These are phyloP conservation scores for Talaromyces thailandensis DNA, from an alignment of 495 filamentous ascomycete genomes.

Conservation along the genomic window DNA sequence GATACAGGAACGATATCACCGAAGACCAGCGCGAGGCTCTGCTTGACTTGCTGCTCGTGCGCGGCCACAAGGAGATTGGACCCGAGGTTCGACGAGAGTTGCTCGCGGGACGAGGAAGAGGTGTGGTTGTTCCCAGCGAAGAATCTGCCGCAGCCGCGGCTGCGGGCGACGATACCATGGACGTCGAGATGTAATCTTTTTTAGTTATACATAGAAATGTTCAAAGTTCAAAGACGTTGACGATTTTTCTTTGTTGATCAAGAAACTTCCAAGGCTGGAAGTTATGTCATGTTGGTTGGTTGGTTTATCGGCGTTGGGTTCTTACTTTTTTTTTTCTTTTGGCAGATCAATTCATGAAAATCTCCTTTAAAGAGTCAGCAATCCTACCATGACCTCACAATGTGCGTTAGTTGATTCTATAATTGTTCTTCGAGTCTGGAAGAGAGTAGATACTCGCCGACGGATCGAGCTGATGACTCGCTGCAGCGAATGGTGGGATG, in stretches of 20 bases:
- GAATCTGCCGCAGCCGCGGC: slow-evolving; percentile 44
- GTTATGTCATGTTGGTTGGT: background rate
- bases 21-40: slow-evolving; percentile 91
- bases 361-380: background rate
- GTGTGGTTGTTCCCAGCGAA: slow-evolving; percentile 57
- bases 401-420: background rate
- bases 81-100: slow-evolving; percentile 89
- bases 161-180: slow-evolving; percentile 90
- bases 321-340: background rate
- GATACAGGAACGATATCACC: slow-evolving; percentile 87
- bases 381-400: background rate
- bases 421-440: background rate
- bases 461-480: background rate
- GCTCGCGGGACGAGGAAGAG: slow-evolving; percentile 79
- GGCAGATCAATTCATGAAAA: background rate
- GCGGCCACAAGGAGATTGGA: slow-evolving; percentile 82
- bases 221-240: background rate
- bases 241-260: background rate
- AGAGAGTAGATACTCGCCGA: background rate
- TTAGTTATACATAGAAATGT: background rate
- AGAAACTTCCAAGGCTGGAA: background rate
- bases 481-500: background rate
- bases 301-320: background rate
- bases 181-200: slow-evolving; percentile 32
- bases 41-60: slow-evolving; percentile 75